phyloP scores from a whole-genome alignment of 352 stramenopile species.

The Blastocystis sp. region DNA sequence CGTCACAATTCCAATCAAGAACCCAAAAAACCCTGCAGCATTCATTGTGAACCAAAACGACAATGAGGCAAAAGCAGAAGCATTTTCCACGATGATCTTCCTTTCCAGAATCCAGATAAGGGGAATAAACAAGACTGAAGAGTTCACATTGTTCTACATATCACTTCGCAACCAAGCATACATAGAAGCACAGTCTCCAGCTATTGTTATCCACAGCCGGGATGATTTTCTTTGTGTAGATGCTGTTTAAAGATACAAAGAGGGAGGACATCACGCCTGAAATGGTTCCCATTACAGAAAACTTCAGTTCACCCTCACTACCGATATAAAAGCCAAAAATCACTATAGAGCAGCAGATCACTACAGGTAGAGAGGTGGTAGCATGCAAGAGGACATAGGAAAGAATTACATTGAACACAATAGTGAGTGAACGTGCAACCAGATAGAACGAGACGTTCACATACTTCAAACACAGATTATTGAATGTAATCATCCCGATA shows the following conservation, averaged over 20 bases:
- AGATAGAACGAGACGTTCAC: conserved; percentile 60
- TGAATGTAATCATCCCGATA: conserved; percentile 68
- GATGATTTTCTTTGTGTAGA: conserved; percentile 77
- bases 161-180: background rate
- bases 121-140: conserved; percentile 73
- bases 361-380: conserved; percentile 69
- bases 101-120: conserved; percentile 73
- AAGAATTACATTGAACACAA: conserved; percentile 80
- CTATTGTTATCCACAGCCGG: conserved; percentile 68
- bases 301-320: conserved; percentile 74
- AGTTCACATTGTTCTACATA: conserved; percentile 75
- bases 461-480: conserved; percentile 58
- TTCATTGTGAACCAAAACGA: conserved; percentile 73
- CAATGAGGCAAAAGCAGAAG: conserved; percentile 45
- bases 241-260: conserved; percentile 80
- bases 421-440: conserved; percentile 69
- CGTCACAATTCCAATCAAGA: conserved; percentile 78
- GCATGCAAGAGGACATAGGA: conserved; percentile 70
- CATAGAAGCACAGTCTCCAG: conserved; percentile 60
- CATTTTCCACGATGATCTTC: conserved; percentile 65
- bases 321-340: conserved; percentile 76
- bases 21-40: conserved; percentile 75
- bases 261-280: conserved; percentile 73
- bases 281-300: conserved; percentile 72
- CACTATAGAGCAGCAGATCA: conserved; percentile 72